Percentiles rank a stretch among this genome's conserved stretches.
Evolutionary conservation across 2,329 filamentous ascomycete genomes (phyloP).

Genomic region (Xylariaceae sp.): DNA sequence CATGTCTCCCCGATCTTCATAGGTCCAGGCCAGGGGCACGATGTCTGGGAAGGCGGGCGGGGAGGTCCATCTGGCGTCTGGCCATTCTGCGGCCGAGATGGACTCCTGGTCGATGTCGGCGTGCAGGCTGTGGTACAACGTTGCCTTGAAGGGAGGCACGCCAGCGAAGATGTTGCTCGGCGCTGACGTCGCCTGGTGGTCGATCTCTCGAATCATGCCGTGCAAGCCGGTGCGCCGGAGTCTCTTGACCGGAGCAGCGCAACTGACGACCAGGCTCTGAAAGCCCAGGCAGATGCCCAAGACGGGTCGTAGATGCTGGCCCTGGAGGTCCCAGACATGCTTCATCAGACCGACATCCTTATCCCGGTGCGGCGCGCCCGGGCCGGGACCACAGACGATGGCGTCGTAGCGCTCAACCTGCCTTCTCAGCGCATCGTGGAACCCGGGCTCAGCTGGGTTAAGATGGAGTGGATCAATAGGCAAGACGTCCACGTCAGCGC

Average conservation of each 20-base stretch:
- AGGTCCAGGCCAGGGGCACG: constrained; percentile 59
- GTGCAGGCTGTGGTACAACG: constrained; percentile 67
- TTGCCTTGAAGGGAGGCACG: constrained; percentile 59
- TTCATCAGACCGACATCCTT: constrained; percentile 80
- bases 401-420: constrained; percentile 65
- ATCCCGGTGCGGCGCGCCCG: constrained; percentile 67
- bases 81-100: constrained; percentile 34
- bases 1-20: constrained; percentile 36
- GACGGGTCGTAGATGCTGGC: constrained; percentile 61
- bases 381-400: constrained; percentile 84
- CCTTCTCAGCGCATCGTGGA: constrained; percentile 40
- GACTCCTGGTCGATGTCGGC: constrained; percentile 48
- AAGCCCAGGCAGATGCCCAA: constrained; percentile 88
- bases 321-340: constrained; percentile 64
- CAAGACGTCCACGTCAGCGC: constrained; percentile 63
- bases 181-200: constrained; percentile 46
- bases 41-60: constrained; percentile 36
- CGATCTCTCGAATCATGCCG: constrained; percentile 68
- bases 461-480: constrained; percentile 62
- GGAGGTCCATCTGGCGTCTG: constrained; percentile 35
- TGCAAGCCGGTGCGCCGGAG: constrained; percentile 68
- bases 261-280: constrained; percentile 68
- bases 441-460: constrained; percentile 37
- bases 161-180: constrained; percentile 55
- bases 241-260: constrained; percentile 61